Percentiles rank a stretch among this genome's conserved stretches.
Conservation (phyloP, 352 stramenopile species). For the Phytopythium litorale region DNA sequence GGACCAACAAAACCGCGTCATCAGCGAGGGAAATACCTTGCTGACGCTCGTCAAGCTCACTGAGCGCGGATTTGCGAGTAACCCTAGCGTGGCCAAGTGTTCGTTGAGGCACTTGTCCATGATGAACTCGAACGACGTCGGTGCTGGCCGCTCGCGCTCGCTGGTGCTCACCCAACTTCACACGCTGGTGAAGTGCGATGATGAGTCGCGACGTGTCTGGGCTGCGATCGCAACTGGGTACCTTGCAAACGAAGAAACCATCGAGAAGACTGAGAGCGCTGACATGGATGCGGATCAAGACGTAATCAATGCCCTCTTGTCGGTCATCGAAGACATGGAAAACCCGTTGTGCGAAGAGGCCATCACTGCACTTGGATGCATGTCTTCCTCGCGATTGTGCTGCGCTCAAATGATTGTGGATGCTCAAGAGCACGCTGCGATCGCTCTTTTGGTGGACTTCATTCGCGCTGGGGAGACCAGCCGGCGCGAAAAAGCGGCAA, state of each 20-base stretch:
- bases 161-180: not conserved
- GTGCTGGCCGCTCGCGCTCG: not conserved
- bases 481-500: not conserved
- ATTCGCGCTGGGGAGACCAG: not conserved
- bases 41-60: not conserved
- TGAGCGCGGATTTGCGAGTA: not conserved
- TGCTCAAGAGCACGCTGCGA: not conserved
- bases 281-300: not conserved
- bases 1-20: not conserved
- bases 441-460: not conserved
- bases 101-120: slow-evolving; percentile 2
- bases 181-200: not conserved
- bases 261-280: not conserved
- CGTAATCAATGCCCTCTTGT: not conserved
- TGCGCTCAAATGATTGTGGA: not conserved
- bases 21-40: not conserved
- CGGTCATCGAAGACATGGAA: not conserved
- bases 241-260: not conserved
- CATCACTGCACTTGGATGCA: not conserved
- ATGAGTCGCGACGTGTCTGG: not conserved
- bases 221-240: not conserved
- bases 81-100: not conserved
- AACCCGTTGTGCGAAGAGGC: not conserved
- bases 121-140: not conserved
- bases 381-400: not conserved